Conservation (phyloP, 2,329 filamentous ascomycete genomes). For the Phialophora tarda region DNA sequence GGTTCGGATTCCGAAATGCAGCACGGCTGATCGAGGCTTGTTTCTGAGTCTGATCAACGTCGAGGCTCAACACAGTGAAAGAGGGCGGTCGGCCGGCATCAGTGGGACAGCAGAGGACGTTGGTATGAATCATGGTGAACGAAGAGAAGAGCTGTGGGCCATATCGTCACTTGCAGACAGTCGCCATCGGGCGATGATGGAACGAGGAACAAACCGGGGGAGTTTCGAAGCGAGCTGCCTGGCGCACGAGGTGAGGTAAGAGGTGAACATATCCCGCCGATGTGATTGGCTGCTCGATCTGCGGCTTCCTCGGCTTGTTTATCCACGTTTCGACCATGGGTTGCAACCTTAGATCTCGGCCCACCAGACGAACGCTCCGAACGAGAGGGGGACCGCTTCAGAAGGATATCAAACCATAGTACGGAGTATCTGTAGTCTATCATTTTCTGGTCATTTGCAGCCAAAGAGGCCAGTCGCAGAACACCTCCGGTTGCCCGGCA, state of each 20-base stretch:
- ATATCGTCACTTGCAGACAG: conserved; percentile 17
- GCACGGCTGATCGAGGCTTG: conserved; percentile 11
- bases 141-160: not conserved
- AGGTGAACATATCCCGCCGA: not conserved
- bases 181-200: conserved; percentile 15
- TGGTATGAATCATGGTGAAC: not conserved
- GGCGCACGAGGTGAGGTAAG: not conserved
- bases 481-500: not conserved
- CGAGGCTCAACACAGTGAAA: not conserved
- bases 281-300: conserved; percentile 3
- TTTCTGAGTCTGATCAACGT: not conserved
- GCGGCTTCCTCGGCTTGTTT: not conserved
- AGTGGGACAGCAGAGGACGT: not conserved
- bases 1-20: conserved; percentile 12
- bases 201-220: conserved; percentile 23
- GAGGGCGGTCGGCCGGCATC: not conserved
- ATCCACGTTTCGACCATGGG: not conserved
- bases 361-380: not conserved
- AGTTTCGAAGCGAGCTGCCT: conserved; percentile 20
- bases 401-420: not conserved
- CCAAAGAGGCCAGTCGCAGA: not conserved
- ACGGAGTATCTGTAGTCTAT: not conserved
- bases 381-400: not conserved
- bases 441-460: not conserved
- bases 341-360: not conserved